Conservation (phyloP, 495 filamentous ascomycete species). For the Massariosphaeria phaeospora region DNA sequence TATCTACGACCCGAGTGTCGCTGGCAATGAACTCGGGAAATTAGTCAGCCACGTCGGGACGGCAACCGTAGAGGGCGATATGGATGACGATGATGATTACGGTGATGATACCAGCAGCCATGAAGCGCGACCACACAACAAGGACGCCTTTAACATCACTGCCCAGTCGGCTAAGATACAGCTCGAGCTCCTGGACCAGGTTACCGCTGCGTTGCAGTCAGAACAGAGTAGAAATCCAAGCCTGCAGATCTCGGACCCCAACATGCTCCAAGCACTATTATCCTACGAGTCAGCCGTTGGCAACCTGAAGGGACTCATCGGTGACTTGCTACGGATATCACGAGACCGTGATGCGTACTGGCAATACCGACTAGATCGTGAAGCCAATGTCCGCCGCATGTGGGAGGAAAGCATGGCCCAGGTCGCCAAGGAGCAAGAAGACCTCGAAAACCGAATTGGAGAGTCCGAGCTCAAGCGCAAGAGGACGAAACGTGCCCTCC, state of each 20-base stretch:
- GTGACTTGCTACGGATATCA: slow-evolving; percentile 84
- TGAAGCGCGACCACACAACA: slow-evolving; percentile 64
- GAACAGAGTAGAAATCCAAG: slow-evolving; percentile 66
- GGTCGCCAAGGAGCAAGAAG: slow-evolving; percentile 88
- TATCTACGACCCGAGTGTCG: slow-evolving; percentile 55
- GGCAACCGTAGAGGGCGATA: slow-evolving; percentile 49
- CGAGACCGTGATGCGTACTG: slow-evolving; percentile 92
- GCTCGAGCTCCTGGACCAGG: slow-evolving; percentile 78
- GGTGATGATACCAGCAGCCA: slow-evolving; percentile 77
- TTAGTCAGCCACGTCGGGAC: slow-evolving; percentile 45
- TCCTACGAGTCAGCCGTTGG: slow-evolving; percentile 87
- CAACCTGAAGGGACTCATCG: slow-evolving; percentile 79
- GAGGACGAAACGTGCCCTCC: slow-evolving; percentile 81
- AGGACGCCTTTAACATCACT: slow-evolving; percentile 91
- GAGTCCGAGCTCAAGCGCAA: slow-evolving; percentile 87
- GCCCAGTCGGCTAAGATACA: slow-evolving; percentile 92
- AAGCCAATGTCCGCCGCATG: slow-evolving; percentile 80
- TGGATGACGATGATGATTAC: slow-evolving; percentile 74
- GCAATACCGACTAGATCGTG: slow-evolving; percentile 88
- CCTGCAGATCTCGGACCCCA: slow-evolving; percentile 66
- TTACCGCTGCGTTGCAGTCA: slow-evolving; percentile 71
- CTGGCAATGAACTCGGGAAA: slow-evolving; percentile 49
- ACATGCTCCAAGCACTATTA: slow-evolving; percentile 68
- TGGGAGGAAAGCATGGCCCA: slow-evolving; percentile 99
- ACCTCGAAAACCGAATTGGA: slow-evolving; percentile 76